Evolutionary conservation across 495 filamentous ascomycete genomes (phyloP).

Genomic region (Penicillium ochrochloron): DNA sequence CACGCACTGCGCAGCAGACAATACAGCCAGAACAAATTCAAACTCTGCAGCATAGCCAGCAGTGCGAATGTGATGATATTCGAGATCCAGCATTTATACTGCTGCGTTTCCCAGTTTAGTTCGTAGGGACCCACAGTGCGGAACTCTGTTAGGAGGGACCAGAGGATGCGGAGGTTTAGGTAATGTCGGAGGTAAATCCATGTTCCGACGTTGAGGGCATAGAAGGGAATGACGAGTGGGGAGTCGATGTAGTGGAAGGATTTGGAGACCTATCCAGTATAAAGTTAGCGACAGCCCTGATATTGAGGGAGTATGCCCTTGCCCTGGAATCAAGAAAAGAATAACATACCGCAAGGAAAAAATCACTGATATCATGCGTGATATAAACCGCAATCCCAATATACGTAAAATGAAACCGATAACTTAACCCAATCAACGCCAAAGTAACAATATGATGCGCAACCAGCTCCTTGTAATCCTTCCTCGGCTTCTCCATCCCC

Average conservation of each 20-base stretch:
- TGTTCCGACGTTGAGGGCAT: slow-evolving; percentile 69
- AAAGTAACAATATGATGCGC: slow-evolving; percentile 87
- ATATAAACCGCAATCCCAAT: slow-evolving; percentile 90
- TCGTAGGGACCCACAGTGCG: slow-evolving; percentile 78
- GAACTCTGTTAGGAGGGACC: slow-evolving; percentile 77
- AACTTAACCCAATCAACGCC: slow-evolving; percentile 76
- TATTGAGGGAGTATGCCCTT: no score
- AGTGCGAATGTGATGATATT: slow-evolving; percentile 67
- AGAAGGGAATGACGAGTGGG: slow-evolving; percentile 72
- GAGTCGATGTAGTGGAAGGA: slow-evolving; percentile 83
- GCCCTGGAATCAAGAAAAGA: no score
- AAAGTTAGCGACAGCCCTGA: not conserved
- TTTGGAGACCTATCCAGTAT: slow-evolving; percentile 69
- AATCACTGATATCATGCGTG: slow-evolving; percentile 89
- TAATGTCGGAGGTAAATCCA: slow-evolving; percentile 93
- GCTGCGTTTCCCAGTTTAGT: slow-evolving; percentile 73
- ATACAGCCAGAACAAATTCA: slow-evolving; percentile 82
- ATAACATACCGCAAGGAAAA: slow-evolving; percentile 82
- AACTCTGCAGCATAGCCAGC: slow-evolving; percentile 67
- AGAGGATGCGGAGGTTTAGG: slow-evolving; percentile 79
- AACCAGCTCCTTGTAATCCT: slow-evolving; percentile 89
- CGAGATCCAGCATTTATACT: slow-evolving; percentile 73
- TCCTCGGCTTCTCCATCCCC: slow-evolving; percentile 82
- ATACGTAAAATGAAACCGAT: slow-evolving; percentile 93
- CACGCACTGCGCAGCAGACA: slow-evolving; percentile 59